Conservation (phyloP, 345 rosid genomes). For the Hibiscus trionum region DNA sequence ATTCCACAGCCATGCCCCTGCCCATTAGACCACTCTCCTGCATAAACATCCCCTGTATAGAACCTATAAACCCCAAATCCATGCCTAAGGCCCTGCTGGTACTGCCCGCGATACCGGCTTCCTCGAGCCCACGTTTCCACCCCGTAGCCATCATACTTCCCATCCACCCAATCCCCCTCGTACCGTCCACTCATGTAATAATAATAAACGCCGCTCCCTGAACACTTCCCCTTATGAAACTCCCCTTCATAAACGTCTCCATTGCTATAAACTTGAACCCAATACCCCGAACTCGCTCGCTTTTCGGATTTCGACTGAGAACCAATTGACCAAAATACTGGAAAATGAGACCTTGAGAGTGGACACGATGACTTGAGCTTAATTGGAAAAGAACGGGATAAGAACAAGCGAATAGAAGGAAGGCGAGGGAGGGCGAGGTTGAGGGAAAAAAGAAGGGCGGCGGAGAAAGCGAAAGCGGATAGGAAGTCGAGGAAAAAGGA, state of each 20-base stretch:
- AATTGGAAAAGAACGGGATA: conserved; percentile 73
- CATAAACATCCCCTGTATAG: conserved; percentile 87
- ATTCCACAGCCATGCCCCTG: conserved; percentile 96
- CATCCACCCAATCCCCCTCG: conserved; percentile 95
- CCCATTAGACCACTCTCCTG: conserved; percentile 95
- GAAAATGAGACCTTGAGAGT: conserved; percentile 40
- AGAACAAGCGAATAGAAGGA: conserved; percentile 67
- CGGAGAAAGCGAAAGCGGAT: conserved; percentile 80
- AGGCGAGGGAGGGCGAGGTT: conserved; percentile 75
- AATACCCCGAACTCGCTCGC: conserved; percentile 64
- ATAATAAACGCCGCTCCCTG: conserved; percentile 82
- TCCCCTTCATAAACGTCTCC: conserved; percentile 93
- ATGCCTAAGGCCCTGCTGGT: conserved; percentile 76
- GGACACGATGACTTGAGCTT: conserved; percentile 35
- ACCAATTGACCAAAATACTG: conserved; percentile 92
- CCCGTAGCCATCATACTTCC: conserved; percentile 83
- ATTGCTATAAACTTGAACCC: conserved; percentile 82
- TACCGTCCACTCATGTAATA: conserved; percentile 87
- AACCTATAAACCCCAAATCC: conserved; percentile 85
- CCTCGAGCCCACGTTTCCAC: conserved; percentile 97
- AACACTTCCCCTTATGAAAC: conserved; percentile 77
- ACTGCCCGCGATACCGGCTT: conserved; percentile 85
- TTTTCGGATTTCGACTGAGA: conserved; percentile 59
- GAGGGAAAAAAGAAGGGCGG: conserved; percentile 62
- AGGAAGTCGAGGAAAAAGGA: conserved; percentile 74